Conservation (phyloP, 2,329 filamentous ascomycete genomes). For the Dendrostoma leiphaemia region DNA sequence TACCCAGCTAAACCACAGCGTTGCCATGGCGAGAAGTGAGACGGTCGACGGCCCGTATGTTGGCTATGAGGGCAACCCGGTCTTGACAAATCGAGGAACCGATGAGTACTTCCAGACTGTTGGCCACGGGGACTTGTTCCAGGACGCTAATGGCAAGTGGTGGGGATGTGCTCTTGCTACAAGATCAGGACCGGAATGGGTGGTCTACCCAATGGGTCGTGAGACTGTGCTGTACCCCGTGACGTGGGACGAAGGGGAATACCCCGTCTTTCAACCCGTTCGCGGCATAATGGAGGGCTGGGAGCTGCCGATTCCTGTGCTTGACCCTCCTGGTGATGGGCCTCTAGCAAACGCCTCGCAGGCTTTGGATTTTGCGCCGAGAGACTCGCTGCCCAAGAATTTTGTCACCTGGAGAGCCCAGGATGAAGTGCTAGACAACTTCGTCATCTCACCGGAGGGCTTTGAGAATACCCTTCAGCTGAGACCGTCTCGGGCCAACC, state of each 20-base stretch:
- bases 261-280: constrained; percentile 44
- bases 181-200: constrained; percentile 39
- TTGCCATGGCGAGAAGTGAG: constrained; percentile 41
- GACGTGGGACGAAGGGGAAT: constrained; percentile 46
- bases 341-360: constrained; percentile 43
- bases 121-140: constrained; percentile 45
- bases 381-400: constrained; percentile 26
- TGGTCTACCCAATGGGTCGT: constrained; percentile 51
- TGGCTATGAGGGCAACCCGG: constrained; percentile 38
- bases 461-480: constrained; percentile 21
- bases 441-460: constrained; percentile 23
- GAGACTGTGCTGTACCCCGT: constrained; percentile 50
- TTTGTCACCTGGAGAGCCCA: constrained; percentile 33
- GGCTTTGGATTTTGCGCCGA: constrained; percentile 39
- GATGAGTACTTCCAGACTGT: constrained; percentile 40
- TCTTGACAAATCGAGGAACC: constrained; percentile 40
- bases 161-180: constrained; percentile 49
- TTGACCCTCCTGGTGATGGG: constrained; percentile 36
- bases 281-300: constrained; percentile 42
- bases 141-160: constrained; percentile 46
- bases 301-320: constrained; percentile 33
- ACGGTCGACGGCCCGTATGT: constrained; percentile 42
- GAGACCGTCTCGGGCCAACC: constrained; percentile 26
- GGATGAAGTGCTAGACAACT: constrained; percentile 19
- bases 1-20: constrained; percentile 38